Base-by-base conservation (phyloP, 768 basidiomycete genomes). In the Polyporus arcularius region DNA sequence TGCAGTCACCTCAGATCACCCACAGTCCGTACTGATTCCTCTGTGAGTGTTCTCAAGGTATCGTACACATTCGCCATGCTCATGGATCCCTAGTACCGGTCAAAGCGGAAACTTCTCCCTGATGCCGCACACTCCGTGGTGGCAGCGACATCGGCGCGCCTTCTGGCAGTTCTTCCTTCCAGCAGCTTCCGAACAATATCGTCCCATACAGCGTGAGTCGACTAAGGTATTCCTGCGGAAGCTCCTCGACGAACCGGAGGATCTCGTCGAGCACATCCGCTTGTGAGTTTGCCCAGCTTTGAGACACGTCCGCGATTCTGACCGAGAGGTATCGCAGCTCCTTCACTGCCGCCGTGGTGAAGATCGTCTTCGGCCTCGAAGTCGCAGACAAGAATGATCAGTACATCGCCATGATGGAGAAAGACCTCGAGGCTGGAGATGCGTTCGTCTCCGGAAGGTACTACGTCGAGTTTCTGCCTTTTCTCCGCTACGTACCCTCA, bases 81-180 rank as follows among this genome's bases (percentile, higher is more conserved):
- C 28, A 26, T 48, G 12, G 16, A 15, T 15, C 39, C 0, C 4
- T 18, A 65, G 63, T 2, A 40, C 51, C 3, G 64, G 64, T 6
- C 58, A 56, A 21, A 46, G 47, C 2, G 50, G 26, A 16, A 57
- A 58, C 49, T 43, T 62, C 32, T 48, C 32, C 3, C 43, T 58
- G 30, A 57, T 58, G 53, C 60, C 46, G 21, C 54, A 65, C 18
- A 51, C 55, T 12, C 18, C 5, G 35, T 52, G 26, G 50, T 59
- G 64, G 64, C 53, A 59, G 38, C 54, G 51, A 1, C 54, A 62
- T 15, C 40, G 58, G 38, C 56, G 66, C 5, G 52, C 51, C 16
- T 55, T 67, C 41, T 59, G 60, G 57, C 57, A 58, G 14, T 48
- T 57, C 8, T 61, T 64, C 46, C 46, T 50, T 15, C 53, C 63